phyloP scores from a whole-genome alignment of 2,329 filamentous ascomycete species.

The Epichloe coenophiala region DNA sequence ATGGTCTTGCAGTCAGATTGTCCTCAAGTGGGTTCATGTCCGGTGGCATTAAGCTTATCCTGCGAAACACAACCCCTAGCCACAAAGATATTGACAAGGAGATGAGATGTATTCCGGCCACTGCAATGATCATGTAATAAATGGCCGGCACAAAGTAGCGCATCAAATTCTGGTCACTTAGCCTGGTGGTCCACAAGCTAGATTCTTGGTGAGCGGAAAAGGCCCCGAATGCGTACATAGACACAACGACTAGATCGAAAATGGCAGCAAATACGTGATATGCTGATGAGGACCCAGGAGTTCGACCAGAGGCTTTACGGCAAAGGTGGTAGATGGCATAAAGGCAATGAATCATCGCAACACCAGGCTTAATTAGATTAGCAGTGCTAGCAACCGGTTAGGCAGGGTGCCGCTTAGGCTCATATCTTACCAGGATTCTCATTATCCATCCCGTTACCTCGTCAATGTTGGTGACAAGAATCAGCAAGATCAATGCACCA shows the following conservation, averaged over 20 bases:
- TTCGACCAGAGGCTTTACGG: constrained; percentile 54
- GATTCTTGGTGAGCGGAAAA: constrained; percentile 31
- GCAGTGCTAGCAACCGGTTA: not conserved
- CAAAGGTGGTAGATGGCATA: constrained; percentile 76
- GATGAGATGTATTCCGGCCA: constrained; percentile 55
- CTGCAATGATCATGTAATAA: constrained; percentile 52
- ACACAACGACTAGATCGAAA: constrained; percentile 47
- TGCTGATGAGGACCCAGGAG: constrained; percentile 69
- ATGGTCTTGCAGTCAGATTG: constrained; percentile 58
- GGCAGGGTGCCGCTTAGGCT: not conserved
- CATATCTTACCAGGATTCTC: constrained; percentile 53
- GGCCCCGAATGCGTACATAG: constrained; percentile 43
- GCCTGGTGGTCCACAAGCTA: constrained; percentile 52
- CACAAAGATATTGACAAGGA: constrained; percentile 61
- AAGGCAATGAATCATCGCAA: constrained; percentile 55
- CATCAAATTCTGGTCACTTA: constrained; percentile 41
- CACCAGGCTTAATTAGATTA: constrained; percentile 45
- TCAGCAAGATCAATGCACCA: constrained; percentile 60
- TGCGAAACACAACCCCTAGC: constrained; percentile 65
- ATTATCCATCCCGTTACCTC: constrained; percentile 58
- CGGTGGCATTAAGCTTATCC: constrained; percentile 69
- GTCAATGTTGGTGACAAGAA: constrained; percentile 60
- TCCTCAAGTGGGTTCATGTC: constrained; percentile 93
- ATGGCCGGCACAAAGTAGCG: constrained; percentile 50
- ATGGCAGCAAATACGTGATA: constrained; percentile 77